Conservation (phyloP, 768 basidiomycete genomes). For the Lentinula lateritia region DNA sequence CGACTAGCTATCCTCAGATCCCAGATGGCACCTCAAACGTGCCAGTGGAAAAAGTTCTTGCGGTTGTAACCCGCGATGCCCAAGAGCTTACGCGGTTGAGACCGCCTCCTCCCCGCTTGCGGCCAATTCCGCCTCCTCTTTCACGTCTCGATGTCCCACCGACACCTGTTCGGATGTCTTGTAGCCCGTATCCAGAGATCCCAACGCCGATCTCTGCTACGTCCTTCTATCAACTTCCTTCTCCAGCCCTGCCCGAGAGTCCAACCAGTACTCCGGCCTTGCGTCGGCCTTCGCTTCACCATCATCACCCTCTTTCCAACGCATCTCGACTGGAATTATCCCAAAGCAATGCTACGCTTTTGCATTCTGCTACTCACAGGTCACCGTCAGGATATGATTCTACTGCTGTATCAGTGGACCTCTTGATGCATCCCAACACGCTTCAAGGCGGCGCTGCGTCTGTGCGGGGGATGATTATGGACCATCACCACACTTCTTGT, state of each 20-base stretch:
- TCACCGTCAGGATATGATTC: conserved; percentile 1
- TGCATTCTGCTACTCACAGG: conserved; percentile 5
- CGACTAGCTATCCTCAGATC: not conserved
- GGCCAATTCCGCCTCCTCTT: not conserved
- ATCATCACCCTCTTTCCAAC: conserved; percentile 3
- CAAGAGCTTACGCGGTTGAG: conserved; percentile 6
- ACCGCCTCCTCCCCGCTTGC: not conserved
- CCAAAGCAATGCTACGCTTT: not conserved
- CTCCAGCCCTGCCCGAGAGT: not conserved
- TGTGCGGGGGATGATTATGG: conserved; percentile 8
- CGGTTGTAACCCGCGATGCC: conserved; percentile 60
- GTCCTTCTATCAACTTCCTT: not conserved
- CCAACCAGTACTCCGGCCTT: not conserved
- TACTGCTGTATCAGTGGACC: not conserved
- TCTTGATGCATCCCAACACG: not conserved
- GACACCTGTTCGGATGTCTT: not conserved
- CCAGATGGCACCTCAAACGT: conserved; percentile 26
- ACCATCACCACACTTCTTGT: not conserved
- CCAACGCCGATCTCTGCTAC: conserved; percentile 4
- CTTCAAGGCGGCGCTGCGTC: conserved; percentile 1
- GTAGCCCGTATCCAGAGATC: not conserved
- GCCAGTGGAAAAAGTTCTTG: conserved; percentile 63
- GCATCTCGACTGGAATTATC: conserved; percentile 1
- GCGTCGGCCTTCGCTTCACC: conserved; percentile 2
- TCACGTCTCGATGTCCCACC: conserved; percentile 1